These are phyloP conservation scores for Neofusicoccum cordaticola DNA, from an alignment of 2,329 filamentous ascomycete genomes.

Conservation along the genomic window DNA sequence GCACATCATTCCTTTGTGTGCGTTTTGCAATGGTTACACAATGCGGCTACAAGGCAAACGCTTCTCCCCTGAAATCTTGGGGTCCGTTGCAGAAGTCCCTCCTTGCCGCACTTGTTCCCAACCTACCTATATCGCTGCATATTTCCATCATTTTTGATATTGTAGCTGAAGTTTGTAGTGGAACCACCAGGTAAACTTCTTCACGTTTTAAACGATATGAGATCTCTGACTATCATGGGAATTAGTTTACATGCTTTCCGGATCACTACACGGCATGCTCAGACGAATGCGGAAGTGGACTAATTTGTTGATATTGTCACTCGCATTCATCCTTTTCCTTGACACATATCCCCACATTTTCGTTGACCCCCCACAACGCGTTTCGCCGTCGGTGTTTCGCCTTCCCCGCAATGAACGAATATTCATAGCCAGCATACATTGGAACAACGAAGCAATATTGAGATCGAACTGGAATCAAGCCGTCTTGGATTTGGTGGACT, in stretches of 20 bases:
- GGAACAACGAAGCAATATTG: slow-evolving; percentile 62
- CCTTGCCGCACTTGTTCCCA: neutral
- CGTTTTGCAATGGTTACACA: neutral
- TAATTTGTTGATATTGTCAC: neutral
- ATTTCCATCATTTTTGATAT: neutral
- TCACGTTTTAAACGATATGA: neutral
- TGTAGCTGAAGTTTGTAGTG: neutral
- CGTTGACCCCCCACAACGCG: neutral
- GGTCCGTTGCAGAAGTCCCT: neutral
- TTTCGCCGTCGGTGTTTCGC: neutral
- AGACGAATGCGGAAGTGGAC: neutral
- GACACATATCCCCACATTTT: neutral
- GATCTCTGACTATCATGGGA: neutral
- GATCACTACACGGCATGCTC: neutral
- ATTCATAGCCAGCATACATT: slow-evolving; percentile 68
- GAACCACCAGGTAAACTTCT: neutral
- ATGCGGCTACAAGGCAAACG: neutral
- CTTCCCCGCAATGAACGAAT: slow-evolving; percentile 35
- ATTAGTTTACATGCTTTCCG: neutral
- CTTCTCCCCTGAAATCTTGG: neutral
- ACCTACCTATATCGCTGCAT: neutral
- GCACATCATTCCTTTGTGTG: neutral
- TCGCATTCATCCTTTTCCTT: neutral
- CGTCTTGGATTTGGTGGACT: slow-evolving; percentile 55
- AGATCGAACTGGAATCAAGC: slow-evolving; percentile 62